Evolutionary conservation across 192 early-diverging fungal species (phyloP), one percentile per base, ranked within the genome.

Genomic region (Entomortierella lignicola): DNA sequence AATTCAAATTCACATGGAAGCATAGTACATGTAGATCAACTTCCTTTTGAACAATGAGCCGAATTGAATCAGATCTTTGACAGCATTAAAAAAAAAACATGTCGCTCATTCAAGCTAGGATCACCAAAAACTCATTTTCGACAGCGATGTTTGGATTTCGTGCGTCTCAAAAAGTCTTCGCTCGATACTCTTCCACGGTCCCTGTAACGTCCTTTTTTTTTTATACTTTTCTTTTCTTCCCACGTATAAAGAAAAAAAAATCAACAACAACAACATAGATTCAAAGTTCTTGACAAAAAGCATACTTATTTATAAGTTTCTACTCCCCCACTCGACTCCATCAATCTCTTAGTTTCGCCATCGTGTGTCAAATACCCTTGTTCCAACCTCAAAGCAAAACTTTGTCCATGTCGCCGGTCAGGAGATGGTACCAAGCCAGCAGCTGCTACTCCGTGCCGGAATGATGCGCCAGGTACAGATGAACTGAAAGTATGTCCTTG

Each of bases 381-480:
- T 79, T 1, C 75, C 75, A 4, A 79, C 75, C 2, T 70, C 75
- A 4, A 79, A 68, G 21, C 75, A 79, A 61, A 79, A 79, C 27
- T 79, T 79, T 66, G 68, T 55, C 13, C 66, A 79, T 53, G 75
- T 79, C 18, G 55, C 67, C 5, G 75, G 75, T 29, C 75, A 79
- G 27, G 75, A 79, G 41, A 69, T 79, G 68, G 75, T 79, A 15
- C 75, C 75, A 1, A 89, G 91, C 66, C 84, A 90, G 47, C 81
- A 83, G 27, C 70, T 92, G 13, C 70, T 94, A 42, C 72, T 93
- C 39, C 82, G 89, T 2, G 88, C 86, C 27, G 93, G 93, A 26
- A 89, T 93, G 56, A 88, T 94, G 70, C 83, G 92, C 34, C 95
- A 92, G 85, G 92, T 92, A 82, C 26, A 32, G 25, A 4, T 34